phyloP scores from a whole-genome alignment of 495 filamentous ascomycete species.

The Penicillium fimorum region DNA sequence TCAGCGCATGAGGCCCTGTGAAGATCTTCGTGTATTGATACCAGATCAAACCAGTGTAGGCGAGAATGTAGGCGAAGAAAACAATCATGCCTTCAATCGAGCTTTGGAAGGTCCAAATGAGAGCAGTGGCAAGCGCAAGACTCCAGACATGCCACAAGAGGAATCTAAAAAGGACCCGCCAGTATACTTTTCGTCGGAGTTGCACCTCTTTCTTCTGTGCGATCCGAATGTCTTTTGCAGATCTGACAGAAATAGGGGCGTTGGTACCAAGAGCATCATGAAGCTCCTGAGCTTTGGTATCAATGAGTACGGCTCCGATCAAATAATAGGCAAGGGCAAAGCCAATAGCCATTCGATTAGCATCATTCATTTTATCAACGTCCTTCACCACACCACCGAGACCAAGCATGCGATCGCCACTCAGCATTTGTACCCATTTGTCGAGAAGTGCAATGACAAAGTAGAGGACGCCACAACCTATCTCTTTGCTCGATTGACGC shows the following conservation, averaged over 20 bases:
- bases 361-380: slow-evolving; percentile 40
- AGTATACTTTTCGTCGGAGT: slow-evolving; percentile 53
- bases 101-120: slow-evolving; percentile 55
- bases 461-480: slow-evolving; percentile 57
- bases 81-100: slow-evolving; percentile 43
- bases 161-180: slow-evolving; percentile 51
- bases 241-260: slow-evolving; percentile 29
- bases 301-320: slow-evolving; percentile 57
- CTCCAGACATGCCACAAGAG: slow-evolving; percentile 59
- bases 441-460: slow-evolving; percentile 60
- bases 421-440: slow-evolving; percentile 56
- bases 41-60: slow-evolving; percentile 59
- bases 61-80: slow-evolving; percentile 52
- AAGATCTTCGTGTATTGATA: slow-evolving; percentile 64
- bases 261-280: slow-evolving; percentile 48
- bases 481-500: slow-evolving; percentile 56
- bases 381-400: slow-evolving; percentile 42
- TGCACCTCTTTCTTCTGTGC: slow-evolving; percentile 46
- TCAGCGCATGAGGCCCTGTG: slow-evolving; percentile 52
- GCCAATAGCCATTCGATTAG: slow-evolving; percentile 52
- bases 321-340: slow-evolving; percentile 60
- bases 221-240: slow-evolving; percentile 40
- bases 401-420: slow-evolving; percentile 45
- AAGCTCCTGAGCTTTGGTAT: slow-evolving; percentile 56
- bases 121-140: slow-evolving; percentile 46